A percentile compares a stretch with the other conserved stretches of the same genome.
phyloP scores from a whole-genome alignment of 768 basidiomycete species.

The Hortiboletus flavorubellus region DNA sequence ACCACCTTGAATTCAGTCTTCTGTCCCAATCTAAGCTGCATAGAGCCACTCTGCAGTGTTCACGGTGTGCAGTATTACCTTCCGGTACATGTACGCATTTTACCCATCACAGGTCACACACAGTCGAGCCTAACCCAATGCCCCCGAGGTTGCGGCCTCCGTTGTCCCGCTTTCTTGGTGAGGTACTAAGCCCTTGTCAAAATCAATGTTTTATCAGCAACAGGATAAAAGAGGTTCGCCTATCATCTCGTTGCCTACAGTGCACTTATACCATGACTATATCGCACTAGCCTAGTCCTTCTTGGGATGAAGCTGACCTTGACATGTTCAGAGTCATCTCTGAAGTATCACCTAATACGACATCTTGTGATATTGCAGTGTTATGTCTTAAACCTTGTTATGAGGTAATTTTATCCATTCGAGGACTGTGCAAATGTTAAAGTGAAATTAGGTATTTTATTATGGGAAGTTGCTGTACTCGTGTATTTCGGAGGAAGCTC shows the following conservation, averaged over 20 bases:
- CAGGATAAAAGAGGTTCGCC: constrained; percentile 13
- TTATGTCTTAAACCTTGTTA: constrained; percentile 57
- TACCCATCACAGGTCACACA: constrained; percentile 10
- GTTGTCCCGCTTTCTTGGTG: neutral
- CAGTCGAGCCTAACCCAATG: constrained; percentile 25
- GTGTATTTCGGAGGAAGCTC: neutral
- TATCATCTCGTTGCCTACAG: neutral
- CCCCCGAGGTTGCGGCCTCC: neutral
- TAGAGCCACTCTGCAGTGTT: constrained; percentile 45
- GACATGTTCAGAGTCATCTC: constrained; percentile 40
- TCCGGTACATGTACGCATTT: constrained; percentile 10
- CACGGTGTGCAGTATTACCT: constrained; percentile 39
- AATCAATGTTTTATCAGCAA: constrained; percentile 28
- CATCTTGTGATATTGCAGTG: constrained; percentile 53
- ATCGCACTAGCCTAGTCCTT: constrained; percentile 27
- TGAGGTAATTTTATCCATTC: constrained; percentile 40
- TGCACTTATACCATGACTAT: neutral
- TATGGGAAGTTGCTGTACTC: constrained; percentile 15
- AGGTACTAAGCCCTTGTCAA: constrained; percentile 22
- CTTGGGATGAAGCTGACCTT: constrained; percentile 41
- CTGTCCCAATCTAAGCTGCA: constrained; percentile 51
- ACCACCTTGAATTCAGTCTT: constrained; percentile 40
- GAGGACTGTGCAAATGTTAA: neutral
- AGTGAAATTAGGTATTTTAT: constrained; percentile 21
- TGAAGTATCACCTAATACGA: constrained; percentile 41